Evolutionary conservation across 768 basidiomycete species (phyloP).

Genomic region (Hydnomerulius pinastri): DNA sequence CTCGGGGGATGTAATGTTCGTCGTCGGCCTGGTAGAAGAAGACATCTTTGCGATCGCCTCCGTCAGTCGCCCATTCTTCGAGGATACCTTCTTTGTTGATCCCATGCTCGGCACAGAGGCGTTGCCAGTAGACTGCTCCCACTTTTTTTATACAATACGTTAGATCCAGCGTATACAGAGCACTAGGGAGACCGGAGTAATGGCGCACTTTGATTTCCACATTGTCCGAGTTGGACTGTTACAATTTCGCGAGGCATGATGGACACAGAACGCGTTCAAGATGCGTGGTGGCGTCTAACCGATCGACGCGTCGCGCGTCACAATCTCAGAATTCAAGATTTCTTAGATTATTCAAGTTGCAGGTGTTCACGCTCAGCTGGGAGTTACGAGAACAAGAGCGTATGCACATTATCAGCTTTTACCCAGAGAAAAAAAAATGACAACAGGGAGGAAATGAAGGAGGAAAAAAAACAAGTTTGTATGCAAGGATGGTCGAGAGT

Average conservation of each 20-base stretch:
- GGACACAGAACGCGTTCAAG: slow-evolving; percentile 17
- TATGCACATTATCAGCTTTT: slow-evolving; percentile 21
- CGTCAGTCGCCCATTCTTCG: slow-evolving; percentile 96
- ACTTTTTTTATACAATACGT: slow-evolving; percentile 48
- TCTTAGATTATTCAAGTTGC: background rate
- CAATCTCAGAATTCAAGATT: background rate
- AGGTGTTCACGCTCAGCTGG: too few species aligned
- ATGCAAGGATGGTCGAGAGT: slow-evolving; percentile 22
- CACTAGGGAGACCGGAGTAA: slow-evolving; percentile 5
- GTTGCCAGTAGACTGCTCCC: slow-evolving; percentile 98
- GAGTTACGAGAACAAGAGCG: slow-evolving; percentile 14
- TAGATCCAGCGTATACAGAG: slow-evolving; percentile 2
- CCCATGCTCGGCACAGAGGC: slow-evolving; percentile 97
- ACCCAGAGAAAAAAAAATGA: slow-evolving; percentile 12
- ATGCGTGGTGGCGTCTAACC: slow-evolving; percentile 4
- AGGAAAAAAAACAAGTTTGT: slow-evolving; percentile 25
- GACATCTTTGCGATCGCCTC: slow-evolving; percentile 96
- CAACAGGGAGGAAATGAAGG: slow-evolving; percentile 4
- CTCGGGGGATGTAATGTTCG: slow-evolving; percentile 97
- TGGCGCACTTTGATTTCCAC: slow-evolving; percentile 83
- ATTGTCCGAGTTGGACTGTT: slow-evolving; percentile 86
- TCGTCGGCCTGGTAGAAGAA: slow-evolving; percentile 99
- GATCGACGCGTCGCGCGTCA: slow-evolving; percentile 8
- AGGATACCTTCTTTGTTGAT: slow-evolving; percentile 95
- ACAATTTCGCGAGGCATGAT: slow-evolving; percentile 83